Evolutionary conservation across 345 rosid genomes (phyloP).

Genomic region (Physaria fendleri): DNA sequence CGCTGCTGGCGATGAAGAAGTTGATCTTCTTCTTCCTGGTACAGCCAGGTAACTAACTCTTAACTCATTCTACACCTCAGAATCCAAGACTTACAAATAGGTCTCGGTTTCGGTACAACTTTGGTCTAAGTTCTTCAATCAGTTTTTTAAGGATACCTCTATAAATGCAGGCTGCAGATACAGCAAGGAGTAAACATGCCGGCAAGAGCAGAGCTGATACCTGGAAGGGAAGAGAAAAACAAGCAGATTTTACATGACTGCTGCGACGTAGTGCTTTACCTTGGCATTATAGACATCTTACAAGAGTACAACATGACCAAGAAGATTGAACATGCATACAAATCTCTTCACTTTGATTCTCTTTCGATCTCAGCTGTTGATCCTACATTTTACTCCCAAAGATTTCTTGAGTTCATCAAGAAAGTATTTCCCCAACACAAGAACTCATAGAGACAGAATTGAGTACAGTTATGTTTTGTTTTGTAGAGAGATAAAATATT

Average conservation of each 20-base stretch:
- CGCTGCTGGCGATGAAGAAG: constrained; percentile 83
- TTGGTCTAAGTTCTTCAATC: neutral
- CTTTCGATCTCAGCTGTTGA: constrained; percentile 82
- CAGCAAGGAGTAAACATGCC: constrained; percentile 99
- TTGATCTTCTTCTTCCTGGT: constrained; percentile 96
- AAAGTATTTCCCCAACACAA: constrained; percentile 62
- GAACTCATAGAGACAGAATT: constrained; percentile 4
- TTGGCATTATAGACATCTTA: constrained; percentile 85
- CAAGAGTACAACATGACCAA: constrained; percentile 88
- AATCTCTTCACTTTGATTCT: constrained; percentile 86
- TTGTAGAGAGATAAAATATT: neutral
- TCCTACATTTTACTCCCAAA: constrained; percentile 73
- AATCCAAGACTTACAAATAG: neutral
- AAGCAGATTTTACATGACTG: constrained; percentile 53
- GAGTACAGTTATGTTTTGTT: constrained; percentile 19
- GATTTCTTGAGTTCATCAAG: constrained; percentile 80
- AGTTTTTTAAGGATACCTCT: neutral
- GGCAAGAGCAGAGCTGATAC: constrained; percentile 77
- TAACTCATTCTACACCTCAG: neutral
- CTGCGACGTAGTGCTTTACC: constrained; percentile 83
- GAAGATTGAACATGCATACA: constrained; percentile 92
- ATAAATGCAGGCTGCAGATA: constrained; percentile 64
- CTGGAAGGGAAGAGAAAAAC: constrained; percentile 74
- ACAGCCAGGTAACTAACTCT: constrained; percentile 73
- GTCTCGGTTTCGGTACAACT: neutral